A percentile compares a stretch with the other conserved stretches of the same genome.
These are phyloP conservation scores for Kwoniella dejecticola DNA, from an alignment of 768 basidiomycete genomes.

Conservation along the genomic window DNA sequence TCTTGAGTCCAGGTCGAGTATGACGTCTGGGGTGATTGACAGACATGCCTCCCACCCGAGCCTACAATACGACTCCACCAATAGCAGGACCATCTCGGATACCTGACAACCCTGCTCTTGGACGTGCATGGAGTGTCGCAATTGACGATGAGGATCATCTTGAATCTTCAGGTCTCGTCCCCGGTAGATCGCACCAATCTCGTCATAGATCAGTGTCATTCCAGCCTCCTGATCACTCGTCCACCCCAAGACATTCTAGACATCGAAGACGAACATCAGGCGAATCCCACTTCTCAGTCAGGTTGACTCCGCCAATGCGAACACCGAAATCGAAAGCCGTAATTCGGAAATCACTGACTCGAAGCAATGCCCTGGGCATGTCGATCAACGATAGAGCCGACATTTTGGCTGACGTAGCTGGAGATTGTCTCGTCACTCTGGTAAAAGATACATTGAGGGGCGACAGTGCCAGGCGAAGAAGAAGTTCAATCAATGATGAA, in stretches of 20 bases:
- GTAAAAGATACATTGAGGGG: conserved; percentile 15
- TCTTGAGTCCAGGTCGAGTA: background rate
- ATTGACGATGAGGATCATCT: conserved; percentile 2
- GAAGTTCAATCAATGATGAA: conserved; percentile 16
- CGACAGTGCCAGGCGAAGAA: background rate
- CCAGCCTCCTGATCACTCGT: background rate
- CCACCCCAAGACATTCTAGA: background rate
- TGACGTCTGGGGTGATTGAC: too few relatives aligned
- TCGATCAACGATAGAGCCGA: conserved; percentile 29
- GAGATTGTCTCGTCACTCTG: conserved; percentile 36
- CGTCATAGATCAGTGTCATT: conserved; percentile 20
- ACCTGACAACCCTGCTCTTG: conserved; percentile 1
- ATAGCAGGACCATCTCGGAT: conserved; percentile 16
- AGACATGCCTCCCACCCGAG: too few relatives aligned
- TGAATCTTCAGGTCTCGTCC: background rate
- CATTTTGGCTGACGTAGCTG: conserved; percentile 33
- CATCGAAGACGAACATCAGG: conserved; percentile 6
- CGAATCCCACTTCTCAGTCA: conserved; percentile 17
- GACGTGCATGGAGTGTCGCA: background rate
- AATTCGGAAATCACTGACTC: conserved; percentile 11
- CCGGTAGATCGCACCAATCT: background rate
- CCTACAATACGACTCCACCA: background rate
- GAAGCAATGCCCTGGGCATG: conserved; percentile 21
- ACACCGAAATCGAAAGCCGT: background rate
- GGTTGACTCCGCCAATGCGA: conserved; percentile 6